Evolutionary conservation across 2,329 filamentous ascomycete genomes (phyloP), one percentile per base, ranked within the genome.

Genomic region (Ceratocystis cacaofunesta): DNA sequence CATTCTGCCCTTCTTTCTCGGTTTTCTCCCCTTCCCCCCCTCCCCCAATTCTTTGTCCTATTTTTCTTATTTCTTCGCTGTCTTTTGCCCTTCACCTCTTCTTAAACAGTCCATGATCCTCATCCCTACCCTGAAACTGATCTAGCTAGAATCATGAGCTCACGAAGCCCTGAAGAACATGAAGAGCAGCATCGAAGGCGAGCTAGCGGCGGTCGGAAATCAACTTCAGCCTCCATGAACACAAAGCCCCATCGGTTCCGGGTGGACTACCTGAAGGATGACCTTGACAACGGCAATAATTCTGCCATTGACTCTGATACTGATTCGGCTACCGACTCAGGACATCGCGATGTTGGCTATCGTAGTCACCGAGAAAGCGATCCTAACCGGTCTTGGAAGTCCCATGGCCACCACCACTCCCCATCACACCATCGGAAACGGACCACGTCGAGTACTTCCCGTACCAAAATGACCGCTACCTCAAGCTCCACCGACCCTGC

Each of bases 141-240:
- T 44, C 22, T 48, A 48, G 25, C 32, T 48, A 48, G 25, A 55
- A 65, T 48, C 44, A 65, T 65, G 63, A 61, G 57, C 57, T 61
- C 63, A 36, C 63, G 43, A 46, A 57, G 55, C 55, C 52, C 43
- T 43, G 63, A 65, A 61, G 52, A 46, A 60, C 46, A 65, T 60
- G 44, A 44, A 61, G 55, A 65, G n/a, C 28, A 41, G 10, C 55
- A 30, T 36, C 63, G 44, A 58, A 44, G 55, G 17, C 63, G 63
- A 36, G 17, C 43, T 43, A 65, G 50, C 22, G 52, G 41, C 43
- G 46, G 43, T 28, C 63, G 55, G 17, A 60, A 65, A 41, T 44
- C 63, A 15, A 43, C 63, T 36, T 28, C 63, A 10, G 63, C 55
- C 25, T 28, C 22, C n/a, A 36, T 32, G 36, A 61, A 25, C 19